These are phyloP conservation scores for Fusarium oligoseptatum DNA, from an alignment of 2,329 filamentous ascomycete species.

Conservation along the genomic window DNA sequence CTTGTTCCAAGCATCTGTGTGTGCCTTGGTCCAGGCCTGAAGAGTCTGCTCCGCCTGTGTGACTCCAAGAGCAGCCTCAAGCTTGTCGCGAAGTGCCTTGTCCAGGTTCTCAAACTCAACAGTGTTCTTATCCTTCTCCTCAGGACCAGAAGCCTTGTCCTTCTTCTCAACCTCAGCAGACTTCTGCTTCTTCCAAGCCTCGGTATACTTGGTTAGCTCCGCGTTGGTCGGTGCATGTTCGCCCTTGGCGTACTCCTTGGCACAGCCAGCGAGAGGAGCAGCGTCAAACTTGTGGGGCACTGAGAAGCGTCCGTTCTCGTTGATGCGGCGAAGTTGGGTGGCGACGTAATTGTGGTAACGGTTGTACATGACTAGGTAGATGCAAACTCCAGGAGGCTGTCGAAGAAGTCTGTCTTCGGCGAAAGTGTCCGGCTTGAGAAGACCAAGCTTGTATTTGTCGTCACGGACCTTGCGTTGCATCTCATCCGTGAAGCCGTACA, in stretches of 20 bases:
- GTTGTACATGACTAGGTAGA: conserved; percentile 79
- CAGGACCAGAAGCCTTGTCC: background rate
- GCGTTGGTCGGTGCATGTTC: background rate
- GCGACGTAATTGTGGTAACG: conserved; percentile 86
- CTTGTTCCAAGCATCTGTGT: conserved; percentile 51
- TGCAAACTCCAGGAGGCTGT: conserved; percentile 76
- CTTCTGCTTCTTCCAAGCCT: background rate
- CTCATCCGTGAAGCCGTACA: conserved; percentile 56
- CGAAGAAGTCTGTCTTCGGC: conserved; percentile 73
- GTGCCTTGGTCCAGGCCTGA: background rate
- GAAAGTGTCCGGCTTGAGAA: conserved; percentile 70
- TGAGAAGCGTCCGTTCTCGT: conserved; percentile 56
- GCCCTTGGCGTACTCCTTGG: background rate
- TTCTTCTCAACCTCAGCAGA: background rate
- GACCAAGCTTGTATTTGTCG: conserved; percentile 51
- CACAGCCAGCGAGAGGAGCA: background rate
- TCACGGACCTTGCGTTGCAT: conserved; percentile 52
- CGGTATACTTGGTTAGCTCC: background rate
- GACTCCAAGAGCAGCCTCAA: background rate
- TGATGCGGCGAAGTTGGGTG: conserved; percentile 70
- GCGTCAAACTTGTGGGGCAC: conserved; percentile 34
- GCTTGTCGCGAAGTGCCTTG: background rate
- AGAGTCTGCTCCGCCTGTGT: background rate
- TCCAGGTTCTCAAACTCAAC: background rate
- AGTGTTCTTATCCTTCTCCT: background rate